Evolutionary conservation across 176 grass and related monocot genomes (phyloP), one percentile per base, ranked within the genome.

Genomic region (Avena eriantha): DNA sequence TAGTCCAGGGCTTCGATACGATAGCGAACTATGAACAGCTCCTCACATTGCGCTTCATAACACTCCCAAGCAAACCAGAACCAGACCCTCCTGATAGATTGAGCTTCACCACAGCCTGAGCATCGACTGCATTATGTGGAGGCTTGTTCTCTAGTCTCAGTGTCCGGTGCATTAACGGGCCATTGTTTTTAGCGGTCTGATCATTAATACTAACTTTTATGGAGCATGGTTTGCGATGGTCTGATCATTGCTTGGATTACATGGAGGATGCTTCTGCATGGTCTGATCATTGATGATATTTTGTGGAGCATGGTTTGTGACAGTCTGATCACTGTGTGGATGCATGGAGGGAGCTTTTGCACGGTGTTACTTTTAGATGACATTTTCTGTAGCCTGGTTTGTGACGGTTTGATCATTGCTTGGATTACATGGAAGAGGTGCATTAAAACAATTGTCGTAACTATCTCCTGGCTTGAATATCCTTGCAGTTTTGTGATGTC

Each of bases 381-480:
- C 39, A 41, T 41, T 41, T 41, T 41, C 6, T 41, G 39, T 4
- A 41, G 39, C 39, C 3, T 41, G 39, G 39, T 41, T 5, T 41
- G 39, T 41, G 39, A 41, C 39, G 58, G 5, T 12, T 14, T 50
- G 47, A 49, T 49, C 11, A 41, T 49, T 49, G 9, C 10, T 12
- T 3, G 47, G 10, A 14, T 53, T 12, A 13, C 47, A 53, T 53
- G 13, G 88, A 81, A 12, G 90, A 51, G 90, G 29, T 2, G 3
- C 0, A 1, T 14, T 26, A 54, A 83, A 76, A 69, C 39, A 41
- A 86, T 86, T 63, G 72, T 61, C 23, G 82, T 66, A 23, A 95
- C 71, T 31, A 89, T 21, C 78, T 92, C 82, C 68, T 95, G 90
- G 15, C 59, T 92, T 80, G 82, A 92, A 69, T 95, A 95, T 73